phyloP scores from a whole-genome alignment of 2,329 filamentous ascomycete species.

The Corynespora cassiicola region DNA sequence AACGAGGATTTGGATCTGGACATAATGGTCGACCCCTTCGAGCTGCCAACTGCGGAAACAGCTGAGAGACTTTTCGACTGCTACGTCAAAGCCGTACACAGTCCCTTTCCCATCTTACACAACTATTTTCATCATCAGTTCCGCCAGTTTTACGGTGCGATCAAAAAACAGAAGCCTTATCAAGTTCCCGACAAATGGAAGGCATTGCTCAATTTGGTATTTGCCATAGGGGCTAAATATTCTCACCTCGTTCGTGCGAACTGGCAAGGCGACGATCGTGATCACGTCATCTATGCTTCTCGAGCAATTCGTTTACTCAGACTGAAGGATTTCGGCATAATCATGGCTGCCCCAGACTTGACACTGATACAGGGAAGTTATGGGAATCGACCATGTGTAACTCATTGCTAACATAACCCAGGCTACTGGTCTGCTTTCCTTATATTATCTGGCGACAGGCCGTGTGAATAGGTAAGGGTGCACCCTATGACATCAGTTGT shows the following conservation, averaged over 20 bases:
- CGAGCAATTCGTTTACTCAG: slow-evolving; percentile 20
- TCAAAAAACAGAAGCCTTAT: slow-evolving; percentile 2
- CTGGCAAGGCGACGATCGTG: slow-evolving; percentile 23
- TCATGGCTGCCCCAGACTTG: slow-evolving; percentile 28
- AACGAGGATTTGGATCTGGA: slow-evolving; percentile 25
- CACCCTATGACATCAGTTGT: too few species aligned
- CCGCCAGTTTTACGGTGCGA: slow-evolving; percentile 2
- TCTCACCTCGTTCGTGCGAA: slow-evolving; percentile 31
- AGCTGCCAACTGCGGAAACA: slow-evolving; percentile 32
- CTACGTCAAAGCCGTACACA: slow-evolving; percentile 38
- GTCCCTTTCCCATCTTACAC: slow-evolving; percentile 31
- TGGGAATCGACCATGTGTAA: neutral
- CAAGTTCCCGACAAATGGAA: slow-evolving; percentile 29
- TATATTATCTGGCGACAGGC: slow-evolving; percentile 45
- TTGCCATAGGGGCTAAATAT: slow-evolving; percentile 46
- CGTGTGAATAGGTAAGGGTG: slow-evolving; percentile 47
- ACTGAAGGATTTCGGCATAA: slow-evolving; percentile 26
- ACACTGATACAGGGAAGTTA: slow-evolving; percentile 19
- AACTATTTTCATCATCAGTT: slow-evolving; percentile 14
- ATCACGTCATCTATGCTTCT: slow-evolving; percentile 43
- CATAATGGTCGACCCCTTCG: slow-evolving; percentile 21
- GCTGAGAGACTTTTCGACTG: slow-evolving; percentile 33
- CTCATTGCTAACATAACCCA: slow-evolving; percentile 32
- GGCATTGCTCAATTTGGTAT: slow-evolving; percentile 45
- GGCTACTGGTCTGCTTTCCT: slow-evolving; percentile 40